Base-by-base conservation (phyloP, 805 yeast species). In the Millerago galiae region DNA sequence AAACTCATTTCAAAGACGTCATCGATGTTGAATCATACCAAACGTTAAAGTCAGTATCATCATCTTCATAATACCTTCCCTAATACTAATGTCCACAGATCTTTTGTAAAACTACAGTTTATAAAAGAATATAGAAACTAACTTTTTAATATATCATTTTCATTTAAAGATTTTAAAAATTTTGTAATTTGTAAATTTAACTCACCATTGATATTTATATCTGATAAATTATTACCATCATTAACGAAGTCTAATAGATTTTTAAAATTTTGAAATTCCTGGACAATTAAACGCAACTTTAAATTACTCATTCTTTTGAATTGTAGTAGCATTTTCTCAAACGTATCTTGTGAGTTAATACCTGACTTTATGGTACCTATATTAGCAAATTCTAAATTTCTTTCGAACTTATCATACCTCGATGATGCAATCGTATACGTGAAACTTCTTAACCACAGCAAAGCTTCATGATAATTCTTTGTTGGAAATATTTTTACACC, bases 331-430 rank as follows among this genome's bases (percentile, higher is more conserved):
- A 79, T 68, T 48, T 73, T 72, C 5, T 68, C 48, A 50, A 68
- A 73, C 0, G 79, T 70, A 34, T 74, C 75, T 18, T 61, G 59
- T 4, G 63, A 51, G 50, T 71, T 73, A 11, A 65, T 60, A 0
- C 84, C 84, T 6, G 84, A 77, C 52, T 67, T 72, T 10, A 80
- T 70, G 2, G 59, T 63, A 5, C 81, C 80, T 8, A 83, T 59
- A 48, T 75, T 77, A 1, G 82, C 71, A 42, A 77, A 67, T 31
- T 72, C 73, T 44, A 68, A 66, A 54, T 77, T 74, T 47, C 87
- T 60, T 46, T 77, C 72, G 30, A 61, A 60, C 17, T 75, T 75
- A 53, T 81, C 88, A 58, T 76, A 75, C 26, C 77, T 53, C 11
- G 75, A 64, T 13, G 62, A 56, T 0, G 79, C 68, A 7, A 82